Conservation (phyloP, 2,329 filamentous ascomycete genomes). For the Juglanconis sp. region DNA sequence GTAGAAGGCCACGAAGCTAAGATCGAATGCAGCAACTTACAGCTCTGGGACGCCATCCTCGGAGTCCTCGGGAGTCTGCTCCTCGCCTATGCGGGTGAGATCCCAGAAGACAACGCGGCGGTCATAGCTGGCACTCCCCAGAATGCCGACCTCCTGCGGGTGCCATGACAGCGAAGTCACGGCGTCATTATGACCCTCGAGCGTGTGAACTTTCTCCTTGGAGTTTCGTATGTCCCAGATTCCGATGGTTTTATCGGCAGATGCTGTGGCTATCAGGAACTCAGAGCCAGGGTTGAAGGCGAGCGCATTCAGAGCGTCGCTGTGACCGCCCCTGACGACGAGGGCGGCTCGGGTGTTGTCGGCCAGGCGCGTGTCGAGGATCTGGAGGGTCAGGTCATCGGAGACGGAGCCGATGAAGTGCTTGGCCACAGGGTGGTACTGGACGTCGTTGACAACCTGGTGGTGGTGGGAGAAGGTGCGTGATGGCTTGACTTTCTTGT, state of each 20-base stretch:
- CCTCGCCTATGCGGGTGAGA: conserved; percentile 83
- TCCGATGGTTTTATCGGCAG: conserved; percentile 90
- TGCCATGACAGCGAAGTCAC: conserved; percentile 96
- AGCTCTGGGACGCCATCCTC: conserved; percentile 94
- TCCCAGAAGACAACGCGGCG: conserved; percentile 96
- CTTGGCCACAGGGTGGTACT: conserved; percentile 84
- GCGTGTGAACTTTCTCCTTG: conserved; percentile 82
- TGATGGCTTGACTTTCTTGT: conserved; percentile 66
- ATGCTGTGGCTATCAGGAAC: conserved; percentile 85
- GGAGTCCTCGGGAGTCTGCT: conserved; percentile 90
- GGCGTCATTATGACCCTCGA: conserved; percentile 83
- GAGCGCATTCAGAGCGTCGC: conserved; percentile 91
- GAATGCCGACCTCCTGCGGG: conserved; percentile 80
- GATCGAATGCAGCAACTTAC: conserved; percentile 48
- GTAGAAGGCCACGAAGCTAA: conserved; percentile 1
- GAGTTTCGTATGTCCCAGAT: conserved; percentile 94
- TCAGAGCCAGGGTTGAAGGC: conserved; percentile 93
- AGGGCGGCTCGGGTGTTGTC: conserved; percentile 66
- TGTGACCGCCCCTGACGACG: conserved; percentile 70
- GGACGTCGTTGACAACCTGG: conserved; percentile 93
- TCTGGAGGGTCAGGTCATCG: conserved; percentile 89
- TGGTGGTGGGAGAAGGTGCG: conserved; percentile 83
- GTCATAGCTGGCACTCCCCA: conserved; percentile 91
- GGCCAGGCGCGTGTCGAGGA: conserved; percentile 77
- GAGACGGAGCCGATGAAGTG: conserved; percentile 89